Base-by-base conservation (phyloP, 805 yeast genomes). In the Lachancea sp. region DNA sequence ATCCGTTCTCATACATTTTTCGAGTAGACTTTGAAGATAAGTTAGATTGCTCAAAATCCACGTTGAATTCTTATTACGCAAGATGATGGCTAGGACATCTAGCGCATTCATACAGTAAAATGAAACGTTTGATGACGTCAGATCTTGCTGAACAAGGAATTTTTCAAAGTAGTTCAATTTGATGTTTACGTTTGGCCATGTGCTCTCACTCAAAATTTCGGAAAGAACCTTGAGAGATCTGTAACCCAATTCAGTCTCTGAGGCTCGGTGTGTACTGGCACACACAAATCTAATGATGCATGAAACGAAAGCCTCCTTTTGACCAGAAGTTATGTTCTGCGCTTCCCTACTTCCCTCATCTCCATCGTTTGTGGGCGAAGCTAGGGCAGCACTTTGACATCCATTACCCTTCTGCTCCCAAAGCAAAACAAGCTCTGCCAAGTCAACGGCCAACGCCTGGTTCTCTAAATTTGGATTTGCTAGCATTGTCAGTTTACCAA, bases 161-260 rank as follows among this genome's bases (percentile, higher is more conserved):
- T 93, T 80, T 53, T 93, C 99, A 59, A 93, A 93, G 63, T 86
- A 89, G 1, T 82, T 77, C 29, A 93, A 70, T 55, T 87, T 87
- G 16, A 93, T 89, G n/a, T 82, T 76, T 6, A 88, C 95, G 53
- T 88, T 96, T 0, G 87, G 74, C 98, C 98, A 91, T 49, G 77
- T 79, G 0, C 74, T 74, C 3, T 85, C 79, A 9, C 87, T 79
- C 45, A 90, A 68, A 12, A 91, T 69, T 43, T 79, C 81, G 44
- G 85, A 81, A 39, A 93, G 68, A 10, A 89, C 81, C n/a, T 79
- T 80, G 42, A 93, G 65, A 0, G 96, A 93, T 38, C 87, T 77
- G 47, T 81, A 81, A 12, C 96, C 95, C 2, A 88, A 66, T 45
- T 85, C 89, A 54, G 81, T 81, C 50, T 89, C 96, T 0, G 93